Evolutionary conservation across 2,329 filamentous ascomycete genomes (phyloP), one percentile per base, ranked within the genome.

Genomic region (Trichoderma sp.): DNA sequence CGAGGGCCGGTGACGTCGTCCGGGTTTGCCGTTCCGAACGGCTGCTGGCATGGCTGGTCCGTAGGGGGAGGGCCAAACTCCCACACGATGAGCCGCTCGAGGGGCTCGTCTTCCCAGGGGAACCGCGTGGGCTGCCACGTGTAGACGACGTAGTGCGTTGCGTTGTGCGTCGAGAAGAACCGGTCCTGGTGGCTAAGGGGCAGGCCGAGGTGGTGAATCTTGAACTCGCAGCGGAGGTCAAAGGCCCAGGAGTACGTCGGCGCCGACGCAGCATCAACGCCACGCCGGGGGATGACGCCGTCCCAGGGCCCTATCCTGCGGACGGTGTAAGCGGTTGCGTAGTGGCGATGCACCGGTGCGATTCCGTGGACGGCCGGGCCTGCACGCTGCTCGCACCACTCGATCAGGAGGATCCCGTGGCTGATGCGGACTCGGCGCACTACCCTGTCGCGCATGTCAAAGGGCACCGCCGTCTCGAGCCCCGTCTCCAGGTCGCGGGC

Each of bases 131-230:
- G 83, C 71, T 89, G 86, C 87, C 87, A 89, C 32, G 85, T 80
- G 75, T 89, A 90, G 15, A 89, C 78, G 45, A 82, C 86, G 75
- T 89, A 90, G 73, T 90, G 87, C 0, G 81, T 86, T 15, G 80
- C 73, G 57, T 80, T 89, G 73, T 90, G 88, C 1, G 84, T 78
- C 10, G 86, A 89, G 76, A 86, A 88, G 80, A 89, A 88, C n/a
- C 87, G 84, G 73, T 88, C 86, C 45, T 80, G 78, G n/a, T 80
- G 78, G 71, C 83, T 84, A 7, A 88, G 73, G 1, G 86, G 82
- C 58, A 88, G 78, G 10, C 86, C 86, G 1, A 86, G 77, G 72
- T 84, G 84, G 76, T 88, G 84, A 42, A 89, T 84, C 72, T 86
- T 86, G 84, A 85, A 90, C 73, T 89, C 86, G 53, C 82, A 85